These are phyloP conservation scores for Ceriops tagal DNA, from an alignment of 345 rosid species.

Conservation along the genomic window DNA sequence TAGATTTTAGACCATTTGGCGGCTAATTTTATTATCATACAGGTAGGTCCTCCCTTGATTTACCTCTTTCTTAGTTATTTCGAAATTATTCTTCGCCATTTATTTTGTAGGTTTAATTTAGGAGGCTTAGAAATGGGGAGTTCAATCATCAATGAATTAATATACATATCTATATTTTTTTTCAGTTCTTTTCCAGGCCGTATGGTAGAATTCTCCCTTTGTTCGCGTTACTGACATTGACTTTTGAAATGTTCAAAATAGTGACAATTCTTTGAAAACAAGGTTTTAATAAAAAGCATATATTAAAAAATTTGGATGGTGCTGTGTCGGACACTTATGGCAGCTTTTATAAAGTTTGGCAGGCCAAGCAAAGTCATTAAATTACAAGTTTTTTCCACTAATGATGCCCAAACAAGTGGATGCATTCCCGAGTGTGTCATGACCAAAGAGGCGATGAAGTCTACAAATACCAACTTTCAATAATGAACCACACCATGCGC, in stretches of 20 bases:
- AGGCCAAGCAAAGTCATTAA: no score
- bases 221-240: background rate
- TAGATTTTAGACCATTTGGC: background rate
- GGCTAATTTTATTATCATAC: background rate
- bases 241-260: conserved; percentile 7
- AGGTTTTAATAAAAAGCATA: no score
- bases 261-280: no score
- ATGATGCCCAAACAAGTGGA: no score
- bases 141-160: background rate
- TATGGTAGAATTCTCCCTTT: no score
- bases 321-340: no score
- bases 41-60: background rate
- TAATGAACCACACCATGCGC: background rate
- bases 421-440: no score
- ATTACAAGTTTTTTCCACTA: no score
- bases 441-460: background rate
- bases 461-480: background rate
- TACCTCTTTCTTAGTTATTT: background rate
- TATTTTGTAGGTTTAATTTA: background rate
- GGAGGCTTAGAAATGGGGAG: background rate
- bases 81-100: background rate
- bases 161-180: no score
- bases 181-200: no score
- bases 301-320: no score
- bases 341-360: no score